phyloP scores from a whole-genome alignment of 129 eudicot species.

The Lactuca saligna region DNA sequence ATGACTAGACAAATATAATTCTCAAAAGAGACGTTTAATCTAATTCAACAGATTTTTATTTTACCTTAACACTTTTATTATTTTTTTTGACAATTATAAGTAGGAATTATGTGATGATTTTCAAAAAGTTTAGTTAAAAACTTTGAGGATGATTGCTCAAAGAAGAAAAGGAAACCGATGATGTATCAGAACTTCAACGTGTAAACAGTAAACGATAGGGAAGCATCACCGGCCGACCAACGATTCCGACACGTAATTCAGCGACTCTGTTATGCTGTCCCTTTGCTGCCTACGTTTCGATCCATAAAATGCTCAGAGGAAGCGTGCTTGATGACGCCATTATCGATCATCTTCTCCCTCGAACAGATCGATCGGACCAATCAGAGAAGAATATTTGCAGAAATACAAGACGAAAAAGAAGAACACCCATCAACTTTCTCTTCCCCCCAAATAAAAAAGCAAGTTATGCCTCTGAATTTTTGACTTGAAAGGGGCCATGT shows the following conservation, averaged over 20 bases:
- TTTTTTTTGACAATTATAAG: too few species aligned
- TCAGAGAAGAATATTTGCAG: slow-evolving; percentile 35
- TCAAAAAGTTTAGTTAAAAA: too few species aligned
- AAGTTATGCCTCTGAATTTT: slow-evolving; percentile 1
- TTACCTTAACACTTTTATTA: background rate
- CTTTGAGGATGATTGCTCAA: background rate
- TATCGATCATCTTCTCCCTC: slow-evolving; percentile 31
- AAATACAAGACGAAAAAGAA: background rate
- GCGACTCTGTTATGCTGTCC: background rate
- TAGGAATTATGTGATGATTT: background rate
- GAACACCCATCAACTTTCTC: slow-evolving; percentile 24
- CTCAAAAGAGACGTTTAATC: too few species aligned
- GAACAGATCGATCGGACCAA: slow-evolving; percentile 12
- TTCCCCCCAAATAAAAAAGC: slow-evolving; percentile 24
- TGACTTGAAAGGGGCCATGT: slow-evolving; percentile 26
- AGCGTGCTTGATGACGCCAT: slow-evolving; percentile 69
- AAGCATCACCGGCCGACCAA: slow-evolving; percentile 28
- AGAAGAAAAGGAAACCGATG: background rate
- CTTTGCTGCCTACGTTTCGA: slow-evolving; percentile 11
- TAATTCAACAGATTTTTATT: too few species aligned
- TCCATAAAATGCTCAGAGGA: slow-evolving; percentile 21
- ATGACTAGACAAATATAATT: too few species aligned
- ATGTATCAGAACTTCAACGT: background rate
- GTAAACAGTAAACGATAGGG: slow-evolving; percentile 23
- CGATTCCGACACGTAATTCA: slow-evolving; percentile 10